A percentile compares a stretch with the other conserved stretches of the same genome.
Evolutionary conservation across 305 asterid species (phyloP).

Genomic region (Solanum aculeatissimum): DNA sequence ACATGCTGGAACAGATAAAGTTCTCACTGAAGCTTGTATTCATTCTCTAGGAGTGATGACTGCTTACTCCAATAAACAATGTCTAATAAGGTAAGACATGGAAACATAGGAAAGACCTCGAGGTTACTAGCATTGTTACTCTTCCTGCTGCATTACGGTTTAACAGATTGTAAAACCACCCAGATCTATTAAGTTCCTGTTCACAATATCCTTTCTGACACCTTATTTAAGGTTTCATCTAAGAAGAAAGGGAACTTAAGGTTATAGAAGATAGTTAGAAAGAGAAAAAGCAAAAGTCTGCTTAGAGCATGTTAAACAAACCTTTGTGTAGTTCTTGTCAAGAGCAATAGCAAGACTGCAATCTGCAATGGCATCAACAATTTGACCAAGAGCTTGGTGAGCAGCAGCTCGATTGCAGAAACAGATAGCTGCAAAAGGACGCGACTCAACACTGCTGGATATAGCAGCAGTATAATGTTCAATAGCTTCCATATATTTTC

Average conservation of each 20-base stretch:
- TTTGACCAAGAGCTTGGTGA: constrained; percentile 68
- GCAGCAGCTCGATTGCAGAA: constrained; percentile 99
- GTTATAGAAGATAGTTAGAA: background rate
- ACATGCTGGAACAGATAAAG: background rate
- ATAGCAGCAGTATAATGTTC: constrained; percentile 83
- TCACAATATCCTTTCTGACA: background rate
- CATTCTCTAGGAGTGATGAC: background rate
- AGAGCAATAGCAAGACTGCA: constrained; percentile 91
- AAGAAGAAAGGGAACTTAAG: background rate
- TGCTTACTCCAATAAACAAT: background rate
- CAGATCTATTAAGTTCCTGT: background rate
- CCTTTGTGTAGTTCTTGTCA: constrained; percentile 71
- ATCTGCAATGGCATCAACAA: constrained; percentile 87
- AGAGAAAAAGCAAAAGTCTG: background rate
- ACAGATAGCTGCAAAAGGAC: constrained; percentile 85
- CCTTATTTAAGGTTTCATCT: background rate
- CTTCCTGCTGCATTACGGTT: background rate
- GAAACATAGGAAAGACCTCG: background rate
- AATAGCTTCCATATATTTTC: constrained; percentile 64
- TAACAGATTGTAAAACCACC: background rate
- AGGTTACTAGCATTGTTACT: background rate
- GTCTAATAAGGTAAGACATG: background rate
- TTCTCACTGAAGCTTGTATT: background rate
- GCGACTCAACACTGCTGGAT: constrained; percentile 65
- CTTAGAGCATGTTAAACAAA: constrained; percentile 12